phyloP scores from a whole-genome alignment of 2,329 filamentous ascomycete species.

The Fusarium humuli region DNA sequence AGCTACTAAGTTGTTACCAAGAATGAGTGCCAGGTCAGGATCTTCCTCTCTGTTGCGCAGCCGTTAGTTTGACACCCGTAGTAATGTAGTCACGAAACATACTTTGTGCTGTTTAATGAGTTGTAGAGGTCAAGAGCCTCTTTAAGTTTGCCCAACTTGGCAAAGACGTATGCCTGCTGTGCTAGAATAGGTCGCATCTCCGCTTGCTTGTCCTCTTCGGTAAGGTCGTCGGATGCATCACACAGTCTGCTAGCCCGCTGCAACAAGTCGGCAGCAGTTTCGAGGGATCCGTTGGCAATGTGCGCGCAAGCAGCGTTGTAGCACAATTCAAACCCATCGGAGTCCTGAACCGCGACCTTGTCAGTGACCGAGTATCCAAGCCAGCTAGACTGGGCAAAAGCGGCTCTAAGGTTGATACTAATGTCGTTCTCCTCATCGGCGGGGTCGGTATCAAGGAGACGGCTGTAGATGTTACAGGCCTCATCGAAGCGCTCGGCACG shows the following conservation, averaged over 20 bases:
- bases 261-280: constrained; percentile 73
- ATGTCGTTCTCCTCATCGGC: constrained; percentile 78
- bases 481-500: constrained; percentile 78
- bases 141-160: constrained; percentile 71
- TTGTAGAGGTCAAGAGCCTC: constrained; percentile 74
- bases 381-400: constrained; percentile 80
- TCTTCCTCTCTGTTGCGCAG: constrained; percentile 69
- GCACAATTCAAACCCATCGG: constrained; percentile 82
- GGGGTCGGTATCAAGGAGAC: constrained; percentile 62
- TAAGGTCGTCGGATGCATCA: constrained; percentile 77
- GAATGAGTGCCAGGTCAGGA: constrained; percentile 72
- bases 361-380: constrained; percentile 60
- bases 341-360: constrained; percentile 65
- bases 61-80: background rate
- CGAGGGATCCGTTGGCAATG: constrained; percentile 76
- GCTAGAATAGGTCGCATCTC: constrained; percentile 81
- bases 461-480: constrained; percentile 72
- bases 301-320: constrained; percentile 83
- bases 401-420: constrained; percentile 79
- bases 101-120: constrained; percentile 72
- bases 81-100: constrained; percentile 48
- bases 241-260: constrained; percentile 78
- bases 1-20: constrained; percentile 70
- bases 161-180: constrained; percentile 80
- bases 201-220: constrained; percentile 77